phyloP scores from a whole-genome alignment of 164 flowering plant genomes.

The Euptelea pleiosperma region DNA sequence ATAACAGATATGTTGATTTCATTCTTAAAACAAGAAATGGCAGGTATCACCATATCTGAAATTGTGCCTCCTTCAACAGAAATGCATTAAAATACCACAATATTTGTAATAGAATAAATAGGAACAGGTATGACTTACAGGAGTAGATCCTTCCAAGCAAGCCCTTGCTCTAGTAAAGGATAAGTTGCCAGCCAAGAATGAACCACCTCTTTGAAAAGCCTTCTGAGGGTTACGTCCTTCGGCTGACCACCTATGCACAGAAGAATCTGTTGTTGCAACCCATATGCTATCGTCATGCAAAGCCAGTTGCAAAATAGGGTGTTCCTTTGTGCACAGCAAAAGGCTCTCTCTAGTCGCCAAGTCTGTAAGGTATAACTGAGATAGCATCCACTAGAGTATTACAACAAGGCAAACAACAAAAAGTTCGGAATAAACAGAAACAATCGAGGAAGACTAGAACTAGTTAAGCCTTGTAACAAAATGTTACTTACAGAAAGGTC shows the following conservation, averaged over 20 bases:
- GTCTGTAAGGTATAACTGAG: constrained; percentile 90
- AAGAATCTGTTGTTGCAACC: constrained; percentile 94
- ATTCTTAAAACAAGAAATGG: too few species aligned
- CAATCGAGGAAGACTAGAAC: too few species aligned
- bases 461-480: too few species aligned
- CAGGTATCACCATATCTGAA: too few species aligned
- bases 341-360: constrained; percentile 90
- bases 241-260: constrained; percentile 81
- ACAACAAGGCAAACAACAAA: constrained; percentile 6
- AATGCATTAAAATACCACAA: too few species aligned
- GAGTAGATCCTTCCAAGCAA: constrained; percentile 82
- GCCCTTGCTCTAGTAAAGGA: constrained; percentile 89
- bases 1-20: too few species aligned
- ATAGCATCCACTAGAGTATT: constrained; percentile 16
- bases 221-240: constrained; percentile 75
- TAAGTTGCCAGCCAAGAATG: constrained; percentile 91
- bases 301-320: constrained; percentile 80
- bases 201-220: constrained; percentile 77
- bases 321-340: constrained; percentile 83
- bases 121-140: constrained; percentile 42
- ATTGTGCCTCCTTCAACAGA: not conserved
- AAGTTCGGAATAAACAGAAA: too few species aligned
- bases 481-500: constrained; percentile 75
- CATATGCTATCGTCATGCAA: constrained; percentile 86
- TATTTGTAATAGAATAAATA: not conserved